Base-by-base conservation (phyloP, 2,329 filamentous ascomycete species). In the Fusarium newnesense region DNA sequence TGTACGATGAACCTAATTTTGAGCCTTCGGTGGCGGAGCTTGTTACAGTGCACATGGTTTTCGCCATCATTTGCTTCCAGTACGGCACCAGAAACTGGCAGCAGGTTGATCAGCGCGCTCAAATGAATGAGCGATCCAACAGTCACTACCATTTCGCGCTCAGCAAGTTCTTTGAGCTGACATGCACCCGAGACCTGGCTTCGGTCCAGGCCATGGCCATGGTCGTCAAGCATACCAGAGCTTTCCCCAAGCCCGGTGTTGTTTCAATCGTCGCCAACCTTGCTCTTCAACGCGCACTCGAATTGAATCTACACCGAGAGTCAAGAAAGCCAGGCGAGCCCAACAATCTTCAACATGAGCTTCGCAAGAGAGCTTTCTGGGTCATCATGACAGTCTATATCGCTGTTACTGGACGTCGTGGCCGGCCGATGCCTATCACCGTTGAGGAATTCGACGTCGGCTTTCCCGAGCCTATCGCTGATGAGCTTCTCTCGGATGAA, bases 321-420 rank as follows among this genome's bases (percentile, higher is more conserved):
- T 86, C 87, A 18, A 91, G 90, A 72, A 80, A 81, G 8, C 81
- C 84, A 0, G 82, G 81, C 12, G 83, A 85, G 60, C 80, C 78
- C 19, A 88, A 86, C 2, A 86, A 84, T n/a, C 85, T 95, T 3
- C 89, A 92, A 10, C 89, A 93, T 67, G 94, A 97, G 79, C 80
- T 95, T 81, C 88, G 94, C 30, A 95, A 95, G 82, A 87, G 94
- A 21, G 87, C 91, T 2, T 97, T 94, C 85, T 97, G 93, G 92
- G 87, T 87, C 10, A 86, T 95, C 16, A 82, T 95, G 44, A 85
- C 87, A 9, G 85, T 95, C 19, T 87, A 90, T 67, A 86, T 93
- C 15, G 90, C 89, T n/a, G 84, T 96, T 15, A 90, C 90, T 74
- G 93, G 93, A 26, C 93, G 93, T 65, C 88, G 95, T 40, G 94